Evolutionary conservation across 768 basidiomycete species (phyloP), one percentile per base, ranked within the genome.

Genomic region (Krasilnikovozyma curviuscula): DNA sequence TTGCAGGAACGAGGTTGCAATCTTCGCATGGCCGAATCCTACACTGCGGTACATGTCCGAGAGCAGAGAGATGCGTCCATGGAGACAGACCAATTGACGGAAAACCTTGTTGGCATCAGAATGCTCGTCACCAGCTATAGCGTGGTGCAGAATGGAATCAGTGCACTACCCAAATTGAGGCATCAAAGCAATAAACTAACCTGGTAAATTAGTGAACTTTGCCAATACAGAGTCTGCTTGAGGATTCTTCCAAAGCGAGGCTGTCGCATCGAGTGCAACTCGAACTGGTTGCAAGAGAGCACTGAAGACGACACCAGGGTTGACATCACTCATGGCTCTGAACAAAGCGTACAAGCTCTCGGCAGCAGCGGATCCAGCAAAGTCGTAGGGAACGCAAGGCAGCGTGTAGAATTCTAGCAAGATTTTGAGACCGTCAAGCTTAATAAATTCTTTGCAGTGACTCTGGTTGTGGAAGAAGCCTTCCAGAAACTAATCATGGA

Each of bases 381-480:
- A 89, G 61, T 88, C 81, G 51, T 81, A 83, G 0, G 93, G 88
- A 25, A 89, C 69, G 60, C 82, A 89, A 12, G 88, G 82, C 27
- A 89, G 69, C 18, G 75, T 74, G 28, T 88, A 78, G 34, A 95
- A 69, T 55, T 74, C 72, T 54, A 84, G 77, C 47, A 97, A 67
- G 55, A 73, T 69, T 54, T 77, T 68, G 33, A 95, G 70, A 40
- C 83, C 76, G 57, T 88, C 74, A 5, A 78, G 70, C 52, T 73
- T 70, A 51, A 93, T 75, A 62, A 95, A 95, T 56, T 95, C 91
- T 55, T 77, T 77, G 69, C 83, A 83, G 63, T 95, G 83, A 21
- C 77, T 75, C 1, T 77, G 71, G 60, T 91, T 88, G 57, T 89
- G 86, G 68, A 97, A 89, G 34, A 97, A 71, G 6, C 93, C 89